phyloP scores from a whole-genome alignment of 257 asterid genomes.

The Gardenia jasminoides region DNA sequence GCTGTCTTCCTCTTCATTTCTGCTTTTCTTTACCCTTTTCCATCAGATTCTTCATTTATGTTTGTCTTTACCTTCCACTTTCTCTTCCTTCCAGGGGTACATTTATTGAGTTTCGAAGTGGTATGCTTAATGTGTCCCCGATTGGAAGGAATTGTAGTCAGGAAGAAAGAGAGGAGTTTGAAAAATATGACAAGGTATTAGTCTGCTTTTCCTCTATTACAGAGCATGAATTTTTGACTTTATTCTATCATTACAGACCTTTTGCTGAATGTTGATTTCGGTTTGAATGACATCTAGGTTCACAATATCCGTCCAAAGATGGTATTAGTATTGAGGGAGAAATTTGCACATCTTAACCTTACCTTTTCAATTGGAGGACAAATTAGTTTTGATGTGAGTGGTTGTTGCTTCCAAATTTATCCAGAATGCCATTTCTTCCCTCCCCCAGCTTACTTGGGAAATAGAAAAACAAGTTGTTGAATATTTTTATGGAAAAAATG shows the following conservation, averaged over 20 bases:
- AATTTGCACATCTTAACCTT: constrained; percentile 72
- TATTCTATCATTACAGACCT: constrained; percentile 1
- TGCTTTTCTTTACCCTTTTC: background rate
- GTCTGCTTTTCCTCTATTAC: background rate
- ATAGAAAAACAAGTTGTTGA: background rate
- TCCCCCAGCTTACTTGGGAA: too few relatives aligned
- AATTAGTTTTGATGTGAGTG: constrained; percentile 93
- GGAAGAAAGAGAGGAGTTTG: constrained; percentile 95
- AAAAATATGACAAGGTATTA: constrained; percentile 89
- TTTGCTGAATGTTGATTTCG: constrained; percentile 14
- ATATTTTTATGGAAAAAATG: background rate
- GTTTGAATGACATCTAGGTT: constrained; percentile 45
- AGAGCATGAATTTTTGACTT: constrained; percentile 9
- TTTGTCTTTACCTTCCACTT: constrained; percentile 13
- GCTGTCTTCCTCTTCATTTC: background rate
- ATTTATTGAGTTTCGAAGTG: constrained; percentile 92
- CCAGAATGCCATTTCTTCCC: background rate
- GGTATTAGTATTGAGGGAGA: constrained; percentile 80
- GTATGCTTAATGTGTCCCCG: constrained; percentile 96
- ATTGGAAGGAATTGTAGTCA: constrained; percentile 99
- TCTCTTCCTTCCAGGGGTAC: constrained; percentile 64
- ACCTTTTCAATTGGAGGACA: constrained; percentile 95
- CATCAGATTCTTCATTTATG: background rate
- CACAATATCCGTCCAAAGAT: constrained; percentile 76
- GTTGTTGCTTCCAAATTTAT: constrained; percentile 3